A percentile compares a stretch with the other conserved stretches of the same genome.
These are phyloP conservation scores for Ustilaginoidea virens DNA, from an alignment of 2,329 filamentous ascomycete genomes.

Conservation along the genomic window DNA sequence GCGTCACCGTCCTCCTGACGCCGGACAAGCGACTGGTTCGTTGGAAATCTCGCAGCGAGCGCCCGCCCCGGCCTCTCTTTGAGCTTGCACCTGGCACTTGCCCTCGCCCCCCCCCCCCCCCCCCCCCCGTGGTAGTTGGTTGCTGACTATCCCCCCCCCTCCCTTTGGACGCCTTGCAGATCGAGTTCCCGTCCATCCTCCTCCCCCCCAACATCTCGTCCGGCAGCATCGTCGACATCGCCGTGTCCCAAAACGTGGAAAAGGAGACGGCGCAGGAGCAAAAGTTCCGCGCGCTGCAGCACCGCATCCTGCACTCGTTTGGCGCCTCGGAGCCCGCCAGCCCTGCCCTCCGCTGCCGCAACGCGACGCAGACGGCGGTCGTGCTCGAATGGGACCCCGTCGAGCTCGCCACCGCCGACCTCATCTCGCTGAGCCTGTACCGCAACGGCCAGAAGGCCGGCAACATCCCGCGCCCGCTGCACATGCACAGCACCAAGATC, in stretches of 20 bases:
- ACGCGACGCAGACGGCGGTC: constrained; percentile 95
- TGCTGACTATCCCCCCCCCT: no score
- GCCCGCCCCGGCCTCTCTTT: constrained; percentile 6
- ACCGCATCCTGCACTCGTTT: constrained; percentile 74
- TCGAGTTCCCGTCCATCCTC: constrained; percentile 96
- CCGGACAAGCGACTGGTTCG: constrained; percentile 84
- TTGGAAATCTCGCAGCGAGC: no score
- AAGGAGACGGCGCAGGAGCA: constrained; percentile 63
- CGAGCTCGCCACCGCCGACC: constrained; percentile 77
- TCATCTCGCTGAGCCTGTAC: constrained; percentile 80
- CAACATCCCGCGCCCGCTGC: constrained; percentile 73
- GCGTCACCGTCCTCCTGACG: constrained; percentile 90
- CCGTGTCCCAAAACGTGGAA: constrained; percentile 69
- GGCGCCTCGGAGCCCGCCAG: constrained; percentile 62
- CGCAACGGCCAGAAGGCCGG: constrained; percentile 95
- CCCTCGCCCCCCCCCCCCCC: no score
- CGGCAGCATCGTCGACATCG: constrained; percentile 95
- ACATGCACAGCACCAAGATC: constrained; percentile 93
- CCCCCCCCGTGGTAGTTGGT: no score
- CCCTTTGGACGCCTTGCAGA: constrained; percentile 50
- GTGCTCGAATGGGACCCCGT: constrained; percentile 98
- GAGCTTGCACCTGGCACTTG: background rate
- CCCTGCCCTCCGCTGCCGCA: constrained; percentile 77
- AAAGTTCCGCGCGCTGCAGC: constrained; percentile 73
- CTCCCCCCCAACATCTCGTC: constrained; percentile 90